phyloP scores from a whole-genome alignment of 1,284 basidiomycete species.

The Melanopsichium pennsylvanicum region DNA sequence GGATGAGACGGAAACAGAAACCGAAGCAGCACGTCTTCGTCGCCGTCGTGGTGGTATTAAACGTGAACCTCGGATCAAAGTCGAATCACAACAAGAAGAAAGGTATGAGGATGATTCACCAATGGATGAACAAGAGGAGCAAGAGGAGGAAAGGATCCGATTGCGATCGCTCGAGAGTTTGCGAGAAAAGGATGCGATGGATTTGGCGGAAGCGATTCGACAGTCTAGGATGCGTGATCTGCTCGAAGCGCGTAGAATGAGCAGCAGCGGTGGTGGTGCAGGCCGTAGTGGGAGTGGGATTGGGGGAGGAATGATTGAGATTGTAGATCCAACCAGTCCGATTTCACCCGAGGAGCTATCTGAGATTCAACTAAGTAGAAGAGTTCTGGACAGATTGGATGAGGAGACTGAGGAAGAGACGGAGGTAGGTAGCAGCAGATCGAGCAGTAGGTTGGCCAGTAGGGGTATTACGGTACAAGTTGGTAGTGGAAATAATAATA shows the following conservation, averaged over 20 bases:
- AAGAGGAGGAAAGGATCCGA: slow-evolving; percentile 18
- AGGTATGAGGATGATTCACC: not conserved
- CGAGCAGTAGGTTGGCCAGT: not conserved
- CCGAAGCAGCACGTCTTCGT: slow-evolving; percentile 10
- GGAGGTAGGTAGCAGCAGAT: slow-evolving; percentile 27
- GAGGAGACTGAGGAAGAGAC: slow-evolving; percentile 63
- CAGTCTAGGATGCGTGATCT: slow-evolving; percentile 43
- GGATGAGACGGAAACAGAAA: slow-evolving; percentile 42
- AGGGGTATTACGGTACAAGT: not conserved
- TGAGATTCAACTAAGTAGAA: slow-evolving; percentile 38
- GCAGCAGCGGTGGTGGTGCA: too few relatives aligned
- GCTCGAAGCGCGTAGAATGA: slow-evolving; percentile 47
- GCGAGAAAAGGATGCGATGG: slow-evolving; percentile 37
- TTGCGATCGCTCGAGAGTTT: slow-evolving; percentile 43
- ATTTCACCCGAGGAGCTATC: slow-evolving; percentile 27
- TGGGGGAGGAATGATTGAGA: slow-evolving; percentile 15
- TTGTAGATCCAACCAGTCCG: slow-evolving; percentile 30
- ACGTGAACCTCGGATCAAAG: slow-evolving; percentile 30
- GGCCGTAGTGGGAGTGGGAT: slow-evolving; percentile 10
- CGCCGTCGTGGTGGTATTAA: slow-evolving; percentile 6
- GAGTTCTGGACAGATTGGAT: slow-evolving; percentile 54
- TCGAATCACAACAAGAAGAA: slow-evolving; percentile 19
- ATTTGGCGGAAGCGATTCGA: slow-evolving; percentile 37
- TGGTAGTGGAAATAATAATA: not conserved
- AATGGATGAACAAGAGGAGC: not conserved